These are phyloP conservation scores for Lactifluus echinatus DNA, from an alignment of 768 basidiomycete species.

Conservation along the genomic window DNA sequence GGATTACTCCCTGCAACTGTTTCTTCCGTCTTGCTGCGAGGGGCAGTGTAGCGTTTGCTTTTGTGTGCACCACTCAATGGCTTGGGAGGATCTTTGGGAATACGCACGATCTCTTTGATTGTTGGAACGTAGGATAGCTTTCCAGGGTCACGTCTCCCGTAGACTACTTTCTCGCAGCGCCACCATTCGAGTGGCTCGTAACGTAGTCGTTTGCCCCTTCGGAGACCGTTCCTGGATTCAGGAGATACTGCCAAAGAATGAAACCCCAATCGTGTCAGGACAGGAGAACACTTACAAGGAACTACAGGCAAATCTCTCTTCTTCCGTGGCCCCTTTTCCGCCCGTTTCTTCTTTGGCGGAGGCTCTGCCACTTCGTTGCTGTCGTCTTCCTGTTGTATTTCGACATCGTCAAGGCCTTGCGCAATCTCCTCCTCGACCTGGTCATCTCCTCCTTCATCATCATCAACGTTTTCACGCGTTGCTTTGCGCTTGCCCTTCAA, in stretches of 20 bases:
- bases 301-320: conserved; percentile 4
- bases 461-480: conserved; percentile 17
- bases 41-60: conserved; percentile 30
- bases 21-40: conserved; percentile 43
- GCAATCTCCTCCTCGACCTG: conserved; percentile 37
- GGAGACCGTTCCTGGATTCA: conserved; percentile 39
- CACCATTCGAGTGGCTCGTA: conserved; percentile 81
- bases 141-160: conserved; percentile 51
- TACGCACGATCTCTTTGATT: conserved; percentile 55
- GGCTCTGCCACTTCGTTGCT: conserved; percentile 26
- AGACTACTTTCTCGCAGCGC: conserved; percentile 87
- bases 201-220: conserved; percentile 61
- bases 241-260: conserved; percentile 21
- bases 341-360: conserved; percentile 15
- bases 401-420: conserved; percentile 28
- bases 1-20: conserved; percentile 24
- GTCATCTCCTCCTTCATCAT: conserved; percentile 20
- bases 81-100: conserved; percentile 41
- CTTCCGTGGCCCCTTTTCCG: conserved; percentile 4
- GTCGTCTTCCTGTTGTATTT: conserved; percentile 23
- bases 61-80: conserved; percentile 38
- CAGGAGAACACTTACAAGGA: neutral
- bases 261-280: neutral
- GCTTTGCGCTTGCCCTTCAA: conserved; percentile 37
- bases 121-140: conserved; percentile 44